Evolutionary conservation across 208 protist genomes (phyloP).

Genomic region (Leishmania braziliensis): DNA sequence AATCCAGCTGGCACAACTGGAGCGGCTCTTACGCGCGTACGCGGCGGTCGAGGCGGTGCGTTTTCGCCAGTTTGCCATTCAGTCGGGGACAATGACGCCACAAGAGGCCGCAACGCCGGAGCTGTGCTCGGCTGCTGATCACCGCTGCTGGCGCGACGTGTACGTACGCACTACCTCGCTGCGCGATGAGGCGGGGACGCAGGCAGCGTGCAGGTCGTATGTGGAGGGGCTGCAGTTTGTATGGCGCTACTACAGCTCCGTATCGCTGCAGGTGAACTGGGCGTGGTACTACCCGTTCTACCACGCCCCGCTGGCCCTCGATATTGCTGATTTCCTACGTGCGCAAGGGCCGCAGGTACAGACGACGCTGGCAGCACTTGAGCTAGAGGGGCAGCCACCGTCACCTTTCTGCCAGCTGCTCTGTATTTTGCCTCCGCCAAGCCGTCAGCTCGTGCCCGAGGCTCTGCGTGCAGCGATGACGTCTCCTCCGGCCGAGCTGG

Average conservation of each 20-base stretch:
- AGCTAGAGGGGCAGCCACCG: slow-evolving; percentile 49
- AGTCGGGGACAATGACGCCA: slow-evolving; percentile 36
- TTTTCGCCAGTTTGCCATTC: slow-evolving; percentile 65
- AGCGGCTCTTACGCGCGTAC: slow-evolving; percentile 64
- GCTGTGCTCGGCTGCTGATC: slow-evolving; percentile 43
- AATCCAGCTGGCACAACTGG: slow-evolving; percentile 71
- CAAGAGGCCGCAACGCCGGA: slow-evolving; percentile 34
- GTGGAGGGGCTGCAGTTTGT: slow-evolving; percentile 79
- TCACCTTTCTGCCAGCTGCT: slow-evolving; percentile 73
- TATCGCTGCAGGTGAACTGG: slow-evolving; percentile 61
- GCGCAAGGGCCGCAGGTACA: slow-evolving; percentile 39
- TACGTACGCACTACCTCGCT: slow-evolving; percentile 60
- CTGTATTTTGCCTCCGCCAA: slow-evolving; percentile 77
- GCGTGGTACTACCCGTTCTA: slow-evolving; percentile 84
- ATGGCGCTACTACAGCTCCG: slow-evolving; percentile 84
- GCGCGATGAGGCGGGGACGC: slow-evolving; percentile 29
- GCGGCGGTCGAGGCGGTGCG: slow-evolving; percentile 61
- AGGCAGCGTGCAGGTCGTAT: slow-evolving; percentile 70
- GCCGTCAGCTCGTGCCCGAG: slow-evolving; percentile 48
- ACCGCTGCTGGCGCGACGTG: slow-evolving; percentile 44
- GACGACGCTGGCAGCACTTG: slow-evolving; percentile 28
- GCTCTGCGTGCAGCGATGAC: slow-evolving; percentile 56
- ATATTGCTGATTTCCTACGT: slow-evolving; percentile 61
- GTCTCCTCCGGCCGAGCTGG: slow-evolving; percentile 37
- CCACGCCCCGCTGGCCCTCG: slow-evolving; percentile 70